Evolutionary conservation across 2,329 filamentous ascomycete genomes (phyloP).

Genomic region (Chlorencoelia australis): DNA sequence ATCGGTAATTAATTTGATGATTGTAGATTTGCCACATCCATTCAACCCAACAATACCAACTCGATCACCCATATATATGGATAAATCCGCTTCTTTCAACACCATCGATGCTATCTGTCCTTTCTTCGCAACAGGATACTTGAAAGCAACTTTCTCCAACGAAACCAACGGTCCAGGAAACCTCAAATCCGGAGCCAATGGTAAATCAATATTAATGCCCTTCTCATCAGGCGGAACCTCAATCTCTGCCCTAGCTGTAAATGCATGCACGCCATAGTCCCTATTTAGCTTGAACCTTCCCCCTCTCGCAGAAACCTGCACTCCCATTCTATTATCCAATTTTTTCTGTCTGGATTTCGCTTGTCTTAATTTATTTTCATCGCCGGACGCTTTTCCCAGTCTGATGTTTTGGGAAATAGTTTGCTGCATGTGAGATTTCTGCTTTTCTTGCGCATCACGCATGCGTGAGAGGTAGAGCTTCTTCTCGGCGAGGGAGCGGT

Average conservation of each 20-base stretch:
- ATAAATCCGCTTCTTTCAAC: constrained; percentile 55
- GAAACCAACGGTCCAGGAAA: constrained; percentile 68
- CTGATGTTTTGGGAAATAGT: constrained; percentile 67
- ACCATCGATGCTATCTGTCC: constrained; percentile 30
- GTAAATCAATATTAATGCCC: constrained; percentile 46
- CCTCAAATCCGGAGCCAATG: constrained; percentile 56
- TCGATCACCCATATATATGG: constrained; percentile 62
- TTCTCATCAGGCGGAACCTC: constrained; percentile 58
- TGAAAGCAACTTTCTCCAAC: constrained; percentile 58
- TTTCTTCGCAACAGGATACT: constrained; percentile 39
- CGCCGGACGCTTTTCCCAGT: constrained; percentile 65
- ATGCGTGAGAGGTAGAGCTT: constrained; percentile 60
- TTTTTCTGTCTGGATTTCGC: constrained; percentile 79
- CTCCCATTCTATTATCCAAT: constrained; percentile 68
- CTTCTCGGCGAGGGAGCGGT: constrained; percentile 56
- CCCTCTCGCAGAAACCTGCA: constrained; percentile 63
- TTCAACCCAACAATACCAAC: constrained; percentile 72
- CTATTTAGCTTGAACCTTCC: constrained; percentile 72
- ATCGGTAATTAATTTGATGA: constrained; percentile 61
- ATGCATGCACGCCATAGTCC: constrained; percentile 55
- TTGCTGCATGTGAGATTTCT: constrained; percentile 71
- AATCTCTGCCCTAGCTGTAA: constrained; percentile 52
- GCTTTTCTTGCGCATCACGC: constrained; percentile 73
- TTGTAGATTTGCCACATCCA: constrained; percentile 71
- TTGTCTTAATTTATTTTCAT: constrained; percentile 79